Percentiles rank a stretch among this genome's conserved stretches.
These are phyloP conservation scores for Colletotrichum sp. DNA, from an alignment of 2,329 filamentous ascomycete species.

Conservation along the genomic window DNA sequence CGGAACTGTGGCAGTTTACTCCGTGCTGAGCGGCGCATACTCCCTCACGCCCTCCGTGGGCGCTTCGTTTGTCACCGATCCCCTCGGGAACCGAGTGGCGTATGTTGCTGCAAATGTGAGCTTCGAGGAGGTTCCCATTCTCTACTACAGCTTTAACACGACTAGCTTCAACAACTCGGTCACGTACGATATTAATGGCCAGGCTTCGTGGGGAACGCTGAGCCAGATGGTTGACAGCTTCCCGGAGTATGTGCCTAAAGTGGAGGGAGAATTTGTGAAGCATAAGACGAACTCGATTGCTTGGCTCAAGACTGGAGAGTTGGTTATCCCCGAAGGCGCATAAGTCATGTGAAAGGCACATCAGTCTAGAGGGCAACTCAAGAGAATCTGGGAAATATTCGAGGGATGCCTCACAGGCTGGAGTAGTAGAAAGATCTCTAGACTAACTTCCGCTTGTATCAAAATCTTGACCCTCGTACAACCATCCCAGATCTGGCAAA, in stretches of 20 bases:
- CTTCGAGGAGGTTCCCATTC: neutral
- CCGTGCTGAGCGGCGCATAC: neutral
- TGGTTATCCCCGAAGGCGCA: neutral
- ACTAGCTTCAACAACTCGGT: neutral
- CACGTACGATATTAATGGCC: neutral
- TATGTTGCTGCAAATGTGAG: neutral
- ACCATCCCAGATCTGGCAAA: neutral
- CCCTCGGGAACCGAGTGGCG: neutral
- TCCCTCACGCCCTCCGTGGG: neutral
- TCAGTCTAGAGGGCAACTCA: fast-evolving
- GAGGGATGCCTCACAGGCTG: neutral
- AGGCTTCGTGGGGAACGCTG: conserved; percentile 1
- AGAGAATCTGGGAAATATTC: neutral
- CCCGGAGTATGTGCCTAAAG: neutral
- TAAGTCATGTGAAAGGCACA: neutral
- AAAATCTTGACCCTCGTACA: neutral
- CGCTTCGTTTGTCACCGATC: neutral
- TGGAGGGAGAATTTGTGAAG: neutral
- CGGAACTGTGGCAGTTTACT: neutral
- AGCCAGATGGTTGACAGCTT: conserved; percentile 1
- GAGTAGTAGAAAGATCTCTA: neutral
- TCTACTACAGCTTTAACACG: neutral
- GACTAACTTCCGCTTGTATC: neutral
- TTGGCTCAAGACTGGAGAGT: neutral
- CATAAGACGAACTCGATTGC: neutral